phyloP scores from a whole-genome alignment of 2,329 filamentous ascomycete genomes.

The Plectosphaerella sp. region DNA sequence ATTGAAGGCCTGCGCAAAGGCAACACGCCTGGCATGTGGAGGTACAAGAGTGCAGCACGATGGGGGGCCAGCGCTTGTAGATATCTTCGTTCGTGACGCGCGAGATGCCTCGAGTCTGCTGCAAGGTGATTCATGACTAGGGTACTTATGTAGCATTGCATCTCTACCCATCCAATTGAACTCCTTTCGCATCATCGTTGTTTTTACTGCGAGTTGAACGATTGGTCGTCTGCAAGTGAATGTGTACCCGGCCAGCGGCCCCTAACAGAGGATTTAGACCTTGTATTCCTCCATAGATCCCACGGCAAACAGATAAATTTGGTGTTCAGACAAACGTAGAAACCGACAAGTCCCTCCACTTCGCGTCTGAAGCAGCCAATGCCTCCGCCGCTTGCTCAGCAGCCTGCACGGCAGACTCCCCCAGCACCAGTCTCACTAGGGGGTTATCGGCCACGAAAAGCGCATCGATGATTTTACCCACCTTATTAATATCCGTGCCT shows the following conservation, averaged over 20 bases:
- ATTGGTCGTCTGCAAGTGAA: too few relatives aligned
- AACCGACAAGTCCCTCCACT: slow-evolving; percentile 38
- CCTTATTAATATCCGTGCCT: not conserved
- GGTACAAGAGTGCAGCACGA: slow-evolving; percentile 43
- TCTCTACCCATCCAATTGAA: not conserved
- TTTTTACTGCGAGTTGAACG: too few relatives aligned
- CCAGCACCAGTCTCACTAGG: not conserved
- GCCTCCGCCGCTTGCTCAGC: not conserved
- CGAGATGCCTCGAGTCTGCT: too few relatives aligned
- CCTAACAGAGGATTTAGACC: too few relatives aligned
- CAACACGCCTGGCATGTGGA: slow-evolving; percentile 50
- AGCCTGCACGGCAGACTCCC: not conserved
- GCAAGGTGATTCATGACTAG: not conserved
- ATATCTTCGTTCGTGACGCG: slow-evolving; percentile 31
- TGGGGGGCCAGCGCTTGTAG: slow-evolving; percentile 43
- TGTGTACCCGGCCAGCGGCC: too few relatives aligned
- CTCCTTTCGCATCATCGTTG: too few relatives aligned
- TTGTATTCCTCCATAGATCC: too few relatives aligned
- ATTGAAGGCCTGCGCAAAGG: slow-evolving; percentile 46
- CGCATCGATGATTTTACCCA: not conserved
- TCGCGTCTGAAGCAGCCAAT: not conserved
- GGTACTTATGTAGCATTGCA: not conserved
- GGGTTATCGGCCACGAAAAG: not conserved
- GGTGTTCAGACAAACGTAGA: slow-evolving; percentile 20
- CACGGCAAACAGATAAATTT: slow-evolving; percentile 29